phyloP scores from a whole-genome alignment of 306 rosid genomes.

The Vicia faba region DNA sequence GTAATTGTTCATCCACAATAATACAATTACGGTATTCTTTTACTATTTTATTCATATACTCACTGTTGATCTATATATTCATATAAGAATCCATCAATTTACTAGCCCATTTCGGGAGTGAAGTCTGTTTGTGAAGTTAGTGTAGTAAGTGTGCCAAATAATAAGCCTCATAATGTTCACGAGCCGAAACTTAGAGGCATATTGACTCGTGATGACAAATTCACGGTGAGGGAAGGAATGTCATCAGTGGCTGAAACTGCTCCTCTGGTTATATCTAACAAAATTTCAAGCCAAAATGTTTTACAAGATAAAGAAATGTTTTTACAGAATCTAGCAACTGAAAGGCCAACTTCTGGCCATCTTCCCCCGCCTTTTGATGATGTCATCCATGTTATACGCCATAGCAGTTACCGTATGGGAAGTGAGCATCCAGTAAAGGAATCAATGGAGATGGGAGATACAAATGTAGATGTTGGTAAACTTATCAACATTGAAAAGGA shows the following conservation, averaged over 20 bases:
- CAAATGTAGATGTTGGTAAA: slow-evolving; percentile 76
- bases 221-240: slow-evolving; percentile 63
- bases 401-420: slow-evolving; percentile 88
- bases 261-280: slow-evolving; percentile 47
- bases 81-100: no score
- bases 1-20: no score
- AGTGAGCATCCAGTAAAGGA: slow-evolving; percentile 75
- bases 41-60: no score
- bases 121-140: slow-evolving; percentile 41
- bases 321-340: slow-evolving; percentile 49
- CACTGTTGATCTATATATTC: no score
- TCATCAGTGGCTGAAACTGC: slow-evolving; percentile 55
- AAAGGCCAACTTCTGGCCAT: slow-evolving; percentile 56
- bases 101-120: slow-evolving; percentile 47
- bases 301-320: slow-evolving; percentile 48
- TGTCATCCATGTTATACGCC: slow-evolving; percentile 87
- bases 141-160: slow-evolving; percentile 43
- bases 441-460: slow-evolving; percentile 75
- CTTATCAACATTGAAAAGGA: slow-evolving; percentile 66
- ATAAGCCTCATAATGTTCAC: slow-evolving; percentile 35
- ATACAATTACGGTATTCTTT: no score
- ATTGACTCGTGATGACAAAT: slow-evolving; percentile 64
- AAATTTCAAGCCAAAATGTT: slow-evolving; percentile 51
- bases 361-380: slow-evolving; percentile 85
- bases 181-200: slow-evolving; percentile 36